These are phyloP conservation scores for Nakaseomyces glabratus DNA, from an alignment of 1,139 yeast genomes.

Conservation along the genomic window DNA sequence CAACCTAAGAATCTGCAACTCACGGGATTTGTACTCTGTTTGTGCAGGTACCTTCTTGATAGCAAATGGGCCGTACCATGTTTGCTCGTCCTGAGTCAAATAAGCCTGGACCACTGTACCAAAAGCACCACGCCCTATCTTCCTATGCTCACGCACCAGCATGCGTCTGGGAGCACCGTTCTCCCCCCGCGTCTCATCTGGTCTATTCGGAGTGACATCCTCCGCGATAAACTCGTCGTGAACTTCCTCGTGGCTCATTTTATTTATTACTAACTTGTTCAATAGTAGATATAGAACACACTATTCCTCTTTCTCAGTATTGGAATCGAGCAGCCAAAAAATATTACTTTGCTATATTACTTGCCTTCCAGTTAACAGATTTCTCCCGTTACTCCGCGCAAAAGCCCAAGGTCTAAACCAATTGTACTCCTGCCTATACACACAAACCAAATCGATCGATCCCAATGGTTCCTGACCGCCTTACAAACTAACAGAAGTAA, in stretches of 20 bases:
- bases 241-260: constrained; percentile 6
- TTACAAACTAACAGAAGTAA: too few species aligned
- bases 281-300: too few species aligned
- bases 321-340: too few species aligned
- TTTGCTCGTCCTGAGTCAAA: constrained; percentile 32
- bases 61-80: constrained; percentile 73
- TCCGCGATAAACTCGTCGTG: constrained; percentile 38
- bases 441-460: too few species aligned
- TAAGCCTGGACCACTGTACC: constrained; percentile 77
- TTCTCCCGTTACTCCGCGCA: too few species aligned
- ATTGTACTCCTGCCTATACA: too few species aligned
- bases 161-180: constrained; percentile 34
- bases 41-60: constrained; percentile 78
- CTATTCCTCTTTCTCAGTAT: too few species aligned
- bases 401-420: too few species aligned
- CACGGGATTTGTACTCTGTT: constrained; percentile 74
- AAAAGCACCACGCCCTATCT: constrained; percentile 78
- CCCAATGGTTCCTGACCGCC: too few species aligned
- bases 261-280: too few species aligned
- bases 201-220: constrained; percentile 55
- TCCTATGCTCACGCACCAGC: constrained; percentile 61
- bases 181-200: constrained; percentile 36
- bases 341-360: too few species aligned
- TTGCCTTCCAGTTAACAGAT: too few species aligned
- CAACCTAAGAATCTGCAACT: constrained; percentile 61